Evolutionary conservation across 148 eudicot genomes (phyloP), one percentile per base, ranked within the genome.

Genomic region (Arctostaphylos glauca): DNA sequence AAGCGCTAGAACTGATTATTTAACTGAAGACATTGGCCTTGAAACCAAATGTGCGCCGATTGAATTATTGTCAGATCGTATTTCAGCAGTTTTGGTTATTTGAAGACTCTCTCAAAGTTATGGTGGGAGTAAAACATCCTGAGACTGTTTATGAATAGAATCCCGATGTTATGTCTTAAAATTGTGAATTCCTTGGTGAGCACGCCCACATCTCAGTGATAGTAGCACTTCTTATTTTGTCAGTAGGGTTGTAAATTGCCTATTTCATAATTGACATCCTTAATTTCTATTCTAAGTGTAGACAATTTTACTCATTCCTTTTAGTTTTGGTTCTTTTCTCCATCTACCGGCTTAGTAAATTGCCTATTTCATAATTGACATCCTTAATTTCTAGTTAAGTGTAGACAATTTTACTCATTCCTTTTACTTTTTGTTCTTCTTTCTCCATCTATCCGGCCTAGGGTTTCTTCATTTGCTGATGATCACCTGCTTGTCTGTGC

Each of bases 401-500:
- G 23, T 48, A 2, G 41, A 7, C 31, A 23, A 75, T 49, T 19
- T 53, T 46, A 21, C 6, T 23, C 14, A 10, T 6, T 75, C 49
- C 77, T 19, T 50, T 43, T 53, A 12, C 14, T 53, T 53, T 53
- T 53, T 13, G 56, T 13, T 12, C 56, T 50, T 50, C 14, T 53
- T n/a, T n/a, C n/a, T n/a, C n/a, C 56, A 53, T 53, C 16, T 53
- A 53, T n/a, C 15, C 38, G 38, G 38, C 38, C 1, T 31, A 31
- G 38, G 38, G 38, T 31, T 31, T 31, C 38, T 31, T 31, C 38
- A 31, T 31, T 31, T 31, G 38, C 38, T 31, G 38, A 31, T 31
- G 38, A 31, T 31, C 38, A 13, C n/a, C 46, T 5, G 3, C 49
- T 62, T 52, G 44, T 64, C n/a, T 68, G 19, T 84, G 87, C 85